A percentile compares a stretch with the other conserved stretches of the same genome.
phyloP scores from a whole-genome alignment of 1,139 yeast genomes.

The Yamadazyma sp. region DNA sequence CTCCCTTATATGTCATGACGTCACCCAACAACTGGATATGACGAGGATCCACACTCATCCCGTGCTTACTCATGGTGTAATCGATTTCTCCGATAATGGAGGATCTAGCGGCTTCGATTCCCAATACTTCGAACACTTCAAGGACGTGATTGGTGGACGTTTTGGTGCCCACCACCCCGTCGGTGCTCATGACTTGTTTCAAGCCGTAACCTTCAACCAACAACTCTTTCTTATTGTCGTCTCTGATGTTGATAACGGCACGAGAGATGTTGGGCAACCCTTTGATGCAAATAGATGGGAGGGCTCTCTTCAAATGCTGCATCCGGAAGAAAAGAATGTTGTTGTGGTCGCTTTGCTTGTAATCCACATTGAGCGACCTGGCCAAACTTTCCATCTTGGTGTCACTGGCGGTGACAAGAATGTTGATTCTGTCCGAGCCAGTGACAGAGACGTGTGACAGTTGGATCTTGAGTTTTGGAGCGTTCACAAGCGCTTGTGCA shows the following conservation, averaged over 20 bases:
- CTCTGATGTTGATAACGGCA: conserved; percentile 92
- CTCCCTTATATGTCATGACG: conserved; percentile 99
- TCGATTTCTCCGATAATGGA: conserved; percentile 93
- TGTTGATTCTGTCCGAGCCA: conserved; percentile 70
- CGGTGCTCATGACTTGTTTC: conserved; percentile 95
- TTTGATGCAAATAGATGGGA: conserved; percentile 87
- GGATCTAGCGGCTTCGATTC: conserved; percentile 96
- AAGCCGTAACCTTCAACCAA: conserved; percentile 97
- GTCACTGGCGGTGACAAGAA: conserved; percentile 66
- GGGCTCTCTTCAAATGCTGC: conserved; percentile 81
- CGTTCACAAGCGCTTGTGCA: conserved; percentile 75
- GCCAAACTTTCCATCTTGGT: conserved; percentile 37
- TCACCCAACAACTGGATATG: conserved; percentile 96
- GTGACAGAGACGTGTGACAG: conserved; percentile 69
- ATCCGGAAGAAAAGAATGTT: conserved; percentile 80
- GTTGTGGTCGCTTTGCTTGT: conserved; percentile 35
- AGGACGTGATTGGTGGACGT: conserved; percentile 90
- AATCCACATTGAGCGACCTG: conserved; percentile 25
- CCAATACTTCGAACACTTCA: conserved; percentile 86
- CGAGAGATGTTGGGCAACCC: conserved; percentile 90
- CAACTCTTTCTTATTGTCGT: conserved; percentile 83
- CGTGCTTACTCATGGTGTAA: conserved; percentile 98
- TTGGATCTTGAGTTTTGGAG: conserved; percentile 86
- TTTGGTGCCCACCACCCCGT: conserved; percentile 88
- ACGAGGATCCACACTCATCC: conserved; percentile 99